A percentile compares a stretch with the other conserved stretches of the same genome.
These are phyloP conservation scores for Umbelopsis sp. DNA, from an alignment of 192 early-diverging fungal genomes.

Conservation along the genomic window DNA sequence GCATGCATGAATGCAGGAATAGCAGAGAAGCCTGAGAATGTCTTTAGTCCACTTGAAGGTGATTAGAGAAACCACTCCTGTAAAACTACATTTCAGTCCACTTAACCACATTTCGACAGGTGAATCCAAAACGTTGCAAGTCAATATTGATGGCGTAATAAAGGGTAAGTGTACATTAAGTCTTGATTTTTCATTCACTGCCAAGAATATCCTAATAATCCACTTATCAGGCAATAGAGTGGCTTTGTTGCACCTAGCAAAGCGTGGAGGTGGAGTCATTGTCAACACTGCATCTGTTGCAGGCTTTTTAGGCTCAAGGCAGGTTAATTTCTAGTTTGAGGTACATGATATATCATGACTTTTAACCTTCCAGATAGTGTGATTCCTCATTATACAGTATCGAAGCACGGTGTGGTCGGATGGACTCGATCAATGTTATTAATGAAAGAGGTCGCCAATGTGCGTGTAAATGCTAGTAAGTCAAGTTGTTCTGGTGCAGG, in stretches of 20 bases:
- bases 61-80: background rate
- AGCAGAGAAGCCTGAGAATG: background rate
- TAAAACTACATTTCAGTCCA: background rate
- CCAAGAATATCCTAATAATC: background rate
- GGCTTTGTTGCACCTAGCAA: constrained; percentile 25
- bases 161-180: background rate
- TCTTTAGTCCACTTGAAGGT: constrained; percentile 30
- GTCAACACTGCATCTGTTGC: constrained; percentile 32
- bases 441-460: constrained; percentile 20
- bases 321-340: background rate
- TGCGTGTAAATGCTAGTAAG: constrained; percentile 33
- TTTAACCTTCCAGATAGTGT: background rate
- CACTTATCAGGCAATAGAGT: constrained; percentile 27
- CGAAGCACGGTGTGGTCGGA: constrained; percentile 33
- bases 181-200: too few relatives aligned
- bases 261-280: constrained; percentile 31
- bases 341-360: background rate
- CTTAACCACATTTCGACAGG: background rate
- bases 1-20: constrained; percentile 34
- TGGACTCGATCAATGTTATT: constrained; percentile 28
- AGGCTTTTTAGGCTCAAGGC: constrained; percentile 9
- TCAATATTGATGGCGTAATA: constrained; percentile 15
- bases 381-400: constrained; percentile 20
- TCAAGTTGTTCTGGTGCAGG: background rate
- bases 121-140: background rate